These are phyloP conservation scores for Pontederia crassipes DNA, from an alignment of 176 grass and related monocot genomes.

Conservation along the genomic window DNA sequence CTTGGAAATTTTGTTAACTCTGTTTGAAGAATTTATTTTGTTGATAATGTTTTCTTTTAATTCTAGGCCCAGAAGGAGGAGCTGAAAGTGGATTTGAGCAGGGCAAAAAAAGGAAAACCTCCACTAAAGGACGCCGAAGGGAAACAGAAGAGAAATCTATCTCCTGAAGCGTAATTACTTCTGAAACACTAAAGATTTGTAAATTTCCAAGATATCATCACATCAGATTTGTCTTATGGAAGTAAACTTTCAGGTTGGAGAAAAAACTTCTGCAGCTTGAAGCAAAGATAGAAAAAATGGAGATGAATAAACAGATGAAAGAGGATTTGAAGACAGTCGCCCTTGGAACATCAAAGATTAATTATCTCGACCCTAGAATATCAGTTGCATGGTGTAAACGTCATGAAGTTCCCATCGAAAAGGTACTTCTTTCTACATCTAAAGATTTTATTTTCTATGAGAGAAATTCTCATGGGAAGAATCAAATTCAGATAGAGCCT, in stretches of 20 bases:
- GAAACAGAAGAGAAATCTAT: constrained; percentile 67
- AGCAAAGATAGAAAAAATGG: constrained; percentile 85
- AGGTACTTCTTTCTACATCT: constrained; percentile 31
- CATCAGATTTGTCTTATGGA: constrained; percentile 11
- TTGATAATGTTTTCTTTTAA: constrained; percentile 8
- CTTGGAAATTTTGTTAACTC: no score
- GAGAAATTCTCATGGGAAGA: no score
- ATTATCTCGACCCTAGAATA: constrained; percentile 97
- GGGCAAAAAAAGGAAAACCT: constrained; percentile 64
- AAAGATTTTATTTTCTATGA: no score
- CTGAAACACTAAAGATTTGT: constrained; percentile 14
- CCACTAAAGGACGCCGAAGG: constrained; percentile 78
- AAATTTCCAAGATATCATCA: not conserved
- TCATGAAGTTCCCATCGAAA: constrained; percentile 97
- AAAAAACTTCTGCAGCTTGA: constrained; percentile 62
- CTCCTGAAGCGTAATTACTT: constrained; percentile 62
- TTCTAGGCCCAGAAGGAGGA: constrained; percentile 62
- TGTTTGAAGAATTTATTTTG: not conserved
- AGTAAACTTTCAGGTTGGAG: constrained; percentile 58
- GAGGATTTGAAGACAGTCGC: constrained; percentile 93
- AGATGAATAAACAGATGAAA: constrained; percentile 77
- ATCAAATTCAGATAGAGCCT: no score
- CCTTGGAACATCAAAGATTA: constrained; percentile 93
- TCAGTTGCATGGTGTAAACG: constrained; percentile 97
- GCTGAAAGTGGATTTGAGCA: constrained; percentile 58